Conservation (phyloP, 495 filamentous ascomycete genomes). For the Podospora australis region DNA sequence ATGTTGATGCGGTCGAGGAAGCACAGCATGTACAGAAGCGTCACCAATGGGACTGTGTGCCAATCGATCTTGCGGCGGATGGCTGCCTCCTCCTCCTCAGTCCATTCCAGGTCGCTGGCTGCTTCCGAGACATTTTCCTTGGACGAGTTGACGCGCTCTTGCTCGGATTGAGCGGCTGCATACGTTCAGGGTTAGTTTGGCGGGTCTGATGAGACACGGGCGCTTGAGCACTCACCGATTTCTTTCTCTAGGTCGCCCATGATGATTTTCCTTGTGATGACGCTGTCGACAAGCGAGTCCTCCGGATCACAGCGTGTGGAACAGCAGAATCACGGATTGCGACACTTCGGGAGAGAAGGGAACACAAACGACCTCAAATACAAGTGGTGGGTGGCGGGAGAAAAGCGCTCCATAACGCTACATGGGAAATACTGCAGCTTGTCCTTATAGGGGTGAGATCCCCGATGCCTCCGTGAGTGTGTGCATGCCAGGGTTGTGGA, state of each 20-base stretch:
- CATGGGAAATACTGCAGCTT: not conserved
- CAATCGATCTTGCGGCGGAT: slow-evolving; percentile 48
- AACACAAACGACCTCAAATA: too few species aligned
- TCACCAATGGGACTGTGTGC: slow-evolving; percentile 47
- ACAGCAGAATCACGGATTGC: not conserved
- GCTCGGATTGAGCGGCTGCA: slow-evolving; percentile 10
- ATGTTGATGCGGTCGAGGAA: slow-evolving; percentile 52
- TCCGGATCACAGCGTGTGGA: too few species aligned
- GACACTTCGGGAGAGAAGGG: too few species aligned
- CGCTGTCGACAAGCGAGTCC: too few species aligned
- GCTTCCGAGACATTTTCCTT: slow-evolving; percentile 18
- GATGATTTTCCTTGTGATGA: too few species aligned
- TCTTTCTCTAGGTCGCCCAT: slow-evolving; percentile 18
- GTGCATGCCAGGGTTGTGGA: not conserved
- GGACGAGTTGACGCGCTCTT: slow-evolving; percentile 6
- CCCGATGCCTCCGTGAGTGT: not conserved
- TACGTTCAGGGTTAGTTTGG: not conserved
- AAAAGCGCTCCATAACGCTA: not conserved
- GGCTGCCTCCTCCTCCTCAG: slow-evolving; percentile 42
- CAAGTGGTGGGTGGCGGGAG: not conserved
- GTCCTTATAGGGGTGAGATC: slow-evolving; percentile 1
- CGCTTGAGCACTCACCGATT: slow-evolving; percentile 9
- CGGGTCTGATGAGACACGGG: not conserved
- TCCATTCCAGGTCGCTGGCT: slow-evolving; percentile 34
- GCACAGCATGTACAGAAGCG: slow-evolving; percentile 46